Conservation (phyloP, 345 rosid species). For the Citrus unshiu region DNA sequence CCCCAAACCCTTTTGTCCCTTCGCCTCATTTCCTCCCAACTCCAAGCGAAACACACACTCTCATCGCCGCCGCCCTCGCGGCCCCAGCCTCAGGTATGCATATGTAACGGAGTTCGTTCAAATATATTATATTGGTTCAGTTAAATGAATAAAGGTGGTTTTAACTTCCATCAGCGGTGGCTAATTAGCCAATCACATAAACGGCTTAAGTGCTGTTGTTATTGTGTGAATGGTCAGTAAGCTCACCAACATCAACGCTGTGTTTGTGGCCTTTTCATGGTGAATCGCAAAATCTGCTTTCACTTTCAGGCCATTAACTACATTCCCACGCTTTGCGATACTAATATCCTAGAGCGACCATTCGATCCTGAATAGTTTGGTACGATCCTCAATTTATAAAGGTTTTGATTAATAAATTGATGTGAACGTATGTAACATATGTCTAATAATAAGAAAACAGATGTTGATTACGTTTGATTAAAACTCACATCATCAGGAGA, state of each 20-base stretch:
- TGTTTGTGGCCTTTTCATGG: conserved; percentile 21
- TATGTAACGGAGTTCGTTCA: not conserved
- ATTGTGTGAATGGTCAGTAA: conserved; percentile 64
- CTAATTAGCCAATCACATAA: conserved; percentile 47
- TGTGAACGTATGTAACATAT: no score
- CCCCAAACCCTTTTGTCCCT: not conserved
- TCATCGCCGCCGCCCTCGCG: no score
- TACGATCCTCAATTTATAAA: no score
- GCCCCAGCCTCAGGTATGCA: no score
- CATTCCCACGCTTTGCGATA: not conserved
- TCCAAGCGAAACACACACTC: no score
- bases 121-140: not conserved
- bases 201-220: conserved; percentile 20
- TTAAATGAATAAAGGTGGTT: not conserved
- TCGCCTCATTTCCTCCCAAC: not conserved
- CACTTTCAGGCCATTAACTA: conserved; percentile 32
- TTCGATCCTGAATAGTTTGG: no score
- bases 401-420: no score
- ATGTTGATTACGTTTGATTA: no score
- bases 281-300: conserved; percentile 20
- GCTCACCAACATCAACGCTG: conserved; percentile 35
- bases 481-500: no score
- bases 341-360: not conserved
- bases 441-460: no score
- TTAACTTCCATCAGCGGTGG: conserved; percentile 24